Percentiles rank a stretch among this genome's conserved stretches.
phyloP scores from a whole-genome alignment of 768 basidiomycete species.

The Kwoniella dejecticola region DNA sequence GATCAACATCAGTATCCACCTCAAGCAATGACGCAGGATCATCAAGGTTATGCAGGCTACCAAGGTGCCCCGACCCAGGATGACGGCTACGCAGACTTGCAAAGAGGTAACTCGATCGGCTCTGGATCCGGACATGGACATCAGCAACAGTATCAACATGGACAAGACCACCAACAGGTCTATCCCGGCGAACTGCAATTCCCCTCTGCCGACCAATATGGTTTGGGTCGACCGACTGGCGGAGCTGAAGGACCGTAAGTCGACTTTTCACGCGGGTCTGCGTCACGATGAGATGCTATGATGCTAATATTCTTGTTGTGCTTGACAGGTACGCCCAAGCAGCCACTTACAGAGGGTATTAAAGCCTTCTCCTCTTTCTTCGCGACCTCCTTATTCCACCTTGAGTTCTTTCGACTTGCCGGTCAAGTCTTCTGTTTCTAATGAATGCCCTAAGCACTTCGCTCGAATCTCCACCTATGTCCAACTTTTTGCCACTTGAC shows the following conservation, averaged over 20 bases:
- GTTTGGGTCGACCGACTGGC: constrained; percentile 48
- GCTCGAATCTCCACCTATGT: no score
- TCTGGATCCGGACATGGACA: constrained; percentile 38
- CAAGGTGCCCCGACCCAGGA: constrained; percentile 35
- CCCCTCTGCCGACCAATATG: constrained; percentile 33
- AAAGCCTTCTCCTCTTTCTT: neutral
- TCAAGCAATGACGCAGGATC: constrained; percentile 15
- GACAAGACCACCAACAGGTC: constrained; percentile 7
- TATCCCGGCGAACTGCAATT: constrained; percentile 34
- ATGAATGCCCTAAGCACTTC: no score
- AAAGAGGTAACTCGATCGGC: constrained; percentile 39
- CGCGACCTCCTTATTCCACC: neutral
- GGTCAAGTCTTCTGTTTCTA: constrained; percentile 16
- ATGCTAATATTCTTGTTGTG: neutral
- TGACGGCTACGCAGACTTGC: constrained; percentile 47
- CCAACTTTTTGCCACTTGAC: no score
- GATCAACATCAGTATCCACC: constrained; percentile 29
- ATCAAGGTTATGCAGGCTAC: constrained; percentile 29
- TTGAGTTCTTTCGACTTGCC: constrained; percentile 8
- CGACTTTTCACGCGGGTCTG: neutral
- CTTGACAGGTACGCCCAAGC: constrained; percentile 45
- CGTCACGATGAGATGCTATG: neutral
- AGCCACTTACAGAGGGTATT: constrained; percentile 41
- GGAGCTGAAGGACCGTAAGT: constrained; percentile 50
- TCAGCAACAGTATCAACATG: constrained; percentile 10